Evolutionary conservation across 1,139 yeast genomes (phyloP), one percentile per base, ranked within the genome.

Genomic region (Spencermartinsiella ligniputridi): DNA sequence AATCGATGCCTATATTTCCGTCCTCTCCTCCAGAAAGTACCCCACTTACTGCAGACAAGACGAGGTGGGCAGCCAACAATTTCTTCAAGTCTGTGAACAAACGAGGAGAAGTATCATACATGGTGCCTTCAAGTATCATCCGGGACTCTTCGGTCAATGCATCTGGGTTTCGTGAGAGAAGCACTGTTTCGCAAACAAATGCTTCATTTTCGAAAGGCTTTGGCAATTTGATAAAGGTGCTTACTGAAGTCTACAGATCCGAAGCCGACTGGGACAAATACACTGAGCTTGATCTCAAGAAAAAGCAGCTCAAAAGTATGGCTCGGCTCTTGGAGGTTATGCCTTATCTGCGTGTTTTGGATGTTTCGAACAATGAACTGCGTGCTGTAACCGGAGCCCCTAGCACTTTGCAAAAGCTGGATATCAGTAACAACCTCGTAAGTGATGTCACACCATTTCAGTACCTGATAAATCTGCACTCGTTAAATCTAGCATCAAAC

Each of bases 341-440:
- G 39, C 74, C 74, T 8, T 51, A 52, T 8, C 50, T 70, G 25
- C 52, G 46, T 17, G 50, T 52, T 1, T 51, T 71, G 6, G 57
- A 66, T 38, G 56, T 64, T 3, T 52, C 60, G n/a, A 50, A 55
- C 22, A 70, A 71, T 44, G 48, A 50, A 9, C 50, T 71, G 24
- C 57, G 62, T 1, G 62, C 56, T 32, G 53, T 69, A 37, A 63
- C 65, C 13, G 74, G 73, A 1, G 48, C 67, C 3, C 68, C 71
- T 2, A 19, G 47, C 1, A 42, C 60, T 2, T 36, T 67, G n/a
- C 52, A 58, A 25, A 51, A 49, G 1, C 51, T 68, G 25, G 44
- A 57, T 15, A 57, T 66, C 8, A 48, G 61, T 21, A 35, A 55
- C 30, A 69, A 70, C 51, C 50, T 48, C 17, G 51, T 70, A 4